Base-by-base conservation (phyloP, 768 basidiomycete genomes). In the Tubosaeta sp. region DNA sequence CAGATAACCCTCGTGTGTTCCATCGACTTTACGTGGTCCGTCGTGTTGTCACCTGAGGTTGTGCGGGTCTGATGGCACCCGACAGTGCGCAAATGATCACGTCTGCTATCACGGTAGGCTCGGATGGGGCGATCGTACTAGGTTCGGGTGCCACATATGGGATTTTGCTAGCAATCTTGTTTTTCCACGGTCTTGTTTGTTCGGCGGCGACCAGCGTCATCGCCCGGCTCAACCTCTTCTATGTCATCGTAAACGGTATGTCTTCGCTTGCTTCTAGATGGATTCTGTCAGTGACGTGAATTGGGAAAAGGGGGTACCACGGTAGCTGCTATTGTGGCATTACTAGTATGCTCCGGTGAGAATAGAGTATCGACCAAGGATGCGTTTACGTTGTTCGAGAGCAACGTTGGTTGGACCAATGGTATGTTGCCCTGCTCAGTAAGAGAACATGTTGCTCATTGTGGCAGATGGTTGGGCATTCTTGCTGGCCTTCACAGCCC, bases 51-150 rank as follows among this genome's bases (percentile, higher is more conserved):
- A 10, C 32, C 19, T 32, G 35, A 11, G n/a, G 27, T 24, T 9
- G 18, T 11, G 25, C 16, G 18, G 2, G 36, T 44, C 30, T 53
- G 19, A 54, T 31, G 8, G 8, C 18, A 18, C 3, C 13, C 45
- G 46, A 42, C 30, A 78, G 85, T 53, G 86, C 86, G 7, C 84
- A 87, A 65, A 87, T 87, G 86, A 86, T 87, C 50, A 78, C 84
- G 12, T 83, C 83, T 9, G 85, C 84, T 2, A 78, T 88, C 35
- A 74, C 80, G 10, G 84, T 87, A 1, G 71, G 71, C 32, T 77
- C 83, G 5, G 72, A 83, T 56, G 83, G 82, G 13, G 64, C 70
- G 12, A 69, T 73, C 19, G 69, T 76, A 39, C 66, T 84, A n/a
- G 75, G 78, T 42, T 53, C 75, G 18, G 84, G 83, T 1, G 76